phyloP scores from a whole-genome alignment of 257 asterid species.

The Lantana camara region DNA sequence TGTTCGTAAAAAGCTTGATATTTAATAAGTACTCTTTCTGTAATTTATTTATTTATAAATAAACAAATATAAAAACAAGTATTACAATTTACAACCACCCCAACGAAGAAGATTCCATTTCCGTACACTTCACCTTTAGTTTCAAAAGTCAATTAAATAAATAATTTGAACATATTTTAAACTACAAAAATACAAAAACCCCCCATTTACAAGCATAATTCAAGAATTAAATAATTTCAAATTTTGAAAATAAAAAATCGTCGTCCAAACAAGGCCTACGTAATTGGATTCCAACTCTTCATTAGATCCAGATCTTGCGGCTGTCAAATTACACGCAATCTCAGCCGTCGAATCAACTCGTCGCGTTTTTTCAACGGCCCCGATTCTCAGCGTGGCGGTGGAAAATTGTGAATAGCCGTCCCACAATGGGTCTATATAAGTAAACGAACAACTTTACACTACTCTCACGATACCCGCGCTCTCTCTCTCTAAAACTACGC shows the following conservation, averaged over 20 bases:
- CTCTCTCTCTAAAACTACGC: slow-evolving; percentile 8
- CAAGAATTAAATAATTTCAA: no score
- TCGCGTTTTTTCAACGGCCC: slow-evolving; percentile 17
- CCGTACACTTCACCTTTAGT: no score
- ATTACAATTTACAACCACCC: no score
- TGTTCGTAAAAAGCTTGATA: no score
- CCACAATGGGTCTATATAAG: slow-evolving; percentile 27
- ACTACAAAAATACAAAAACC: no score
- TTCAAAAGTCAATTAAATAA: no score
- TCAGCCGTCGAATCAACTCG: slow-evolving; percentile 39
- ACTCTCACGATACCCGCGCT: slow-evolving; percentile 17
- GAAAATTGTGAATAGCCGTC: slow-evolving; percentile 15
- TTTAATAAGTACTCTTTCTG: no score
- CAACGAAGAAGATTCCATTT: no score
- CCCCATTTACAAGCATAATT: no score
- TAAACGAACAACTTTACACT: slow-evolving; percentile 19
- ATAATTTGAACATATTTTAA: no score
- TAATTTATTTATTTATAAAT: no score
- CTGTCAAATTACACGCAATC: slow-evolving; percentile 14
- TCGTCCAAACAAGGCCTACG: slow-evolving; percentile 10
- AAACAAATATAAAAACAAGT: no score
- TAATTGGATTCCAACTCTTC: background rate
- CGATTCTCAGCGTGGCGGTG: slow-evolving; percentile 33
- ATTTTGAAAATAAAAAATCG: background rate
- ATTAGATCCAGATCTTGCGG: slow-evolving; percentile 42